A percentile compares a stretch with the other conserved stretches of the same genome.
phyloP scores from a whole-genome alignment of 805 yeast species.

The Vanderwaltozyma polyspora region DNA sequence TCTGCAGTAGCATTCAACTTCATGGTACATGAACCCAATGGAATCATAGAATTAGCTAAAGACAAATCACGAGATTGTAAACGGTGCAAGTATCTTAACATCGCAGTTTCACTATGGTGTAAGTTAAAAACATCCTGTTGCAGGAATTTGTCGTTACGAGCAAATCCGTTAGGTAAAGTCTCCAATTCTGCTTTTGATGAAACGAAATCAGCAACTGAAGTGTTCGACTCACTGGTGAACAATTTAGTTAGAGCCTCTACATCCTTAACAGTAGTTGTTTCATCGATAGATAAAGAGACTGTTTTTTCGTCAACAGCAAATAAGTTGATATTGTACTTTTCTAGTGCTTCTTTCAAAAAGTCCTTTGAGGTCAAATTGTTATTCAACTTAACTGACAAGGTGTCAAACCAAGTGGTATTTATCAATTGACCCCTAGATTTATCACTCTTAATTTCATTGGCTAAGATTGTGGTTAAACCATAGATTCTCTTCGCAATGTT shows the following conservation, averaged over 20 bases:
- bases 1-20: conserved; percentile 90
- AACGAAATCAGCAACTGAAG: conserved; percentile 7
- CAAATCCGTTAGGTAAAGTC: conserved; percentile 35
- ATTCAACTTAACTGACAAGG: conserved; percentile 52
- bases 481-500: conserved; percentile 68
- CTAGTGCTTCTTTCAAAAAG: conserved; percentile 46
- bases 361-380: conserved; percentile 42
- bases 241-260: conserved; percentile 44
- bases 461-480: conserved; percentile 63
- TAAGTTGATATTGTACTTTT: conserved; percentile 58
- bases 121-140: conserved; percentile 69
- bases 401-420: conserved; percentile 73
- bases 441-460: conserved; percentile 37
- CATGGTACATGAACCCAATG: conserved; percentile 97
- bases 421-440: conserved; percentile 36
- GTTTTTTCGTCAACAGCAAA: conserved; percentile 52
- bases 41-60: conserved; percentile 92
- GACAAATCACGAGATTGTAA: conserved; percentile 85
- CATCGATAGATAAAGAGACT: conserved; percentile 82
- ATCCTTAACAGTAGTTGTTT: conserved; percentile 61
- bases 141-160: conserved; percentile 51
- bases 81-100: conserved; percentile 79
- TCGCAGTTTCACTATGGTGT: conserved; percentile 89
- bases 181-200: conserved; percentile 31
- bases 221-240: conserved; percentile 37